Conservation (phyloP, 2,329 filamentous ascomycete genomes). For the Pseudogymnoascus sp. region DNA sequence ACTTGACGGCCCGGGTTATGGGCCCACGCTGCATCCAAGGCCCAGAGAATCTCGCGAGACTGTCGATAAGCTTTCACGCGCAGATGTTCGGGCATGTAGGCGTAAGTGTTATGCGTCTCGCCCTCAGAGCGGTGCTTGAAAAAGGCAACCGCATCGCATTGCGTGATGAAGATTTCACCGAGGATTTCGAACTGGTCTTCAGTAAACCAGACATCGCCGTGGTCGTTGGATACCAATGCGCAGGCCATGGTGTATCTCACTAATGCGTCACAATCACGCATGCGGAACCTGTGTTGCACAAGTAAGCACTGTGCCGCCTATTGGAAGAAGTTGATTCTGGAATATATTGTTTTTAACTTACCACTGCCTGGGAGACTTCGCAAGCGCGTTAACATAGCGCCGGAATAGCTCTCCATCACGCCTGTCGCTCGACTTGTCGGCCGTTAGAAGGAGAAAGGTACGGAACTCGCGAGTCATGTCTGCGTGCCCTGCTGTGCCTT, state of each 20-base stretch:
- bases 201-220: constrained; percentile 22
- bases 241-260: constrained; percentile 28
- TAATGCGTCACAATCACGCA: constrained; percentile 30
- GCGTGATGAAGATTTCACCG: constrained; percentile 24
- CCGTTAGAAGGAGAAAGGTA: no score
- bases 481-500: no score
- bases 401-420: no score
- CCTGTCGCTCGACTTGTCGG: no score
- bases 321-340: no score
- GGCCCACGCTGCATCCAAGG: constrained; percentile 25
- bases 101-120: constrained; percentile 31
- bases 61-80: constrained; percentile 22
- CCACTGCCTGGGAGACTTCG: no score
- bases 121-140: constrained; percentile 31
- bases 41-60: constrained; percentile 29
- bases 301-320: no score
- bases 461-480: no score
- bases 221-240: constrained; percentile 29
- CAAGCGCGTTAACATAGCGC: no score
- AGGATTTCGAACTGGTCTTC: constrained; percentile 21
- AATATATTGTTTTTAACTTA: no score
- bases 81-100: constrained; percentile 23
- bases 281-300: constrained; percentile 24
- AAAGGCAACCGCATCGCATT: constrained; percentile 30
- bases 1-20: not conserved